Base-by-base conservation (phyloP, 305 asterid species). In the Lippia alba region DNA sequence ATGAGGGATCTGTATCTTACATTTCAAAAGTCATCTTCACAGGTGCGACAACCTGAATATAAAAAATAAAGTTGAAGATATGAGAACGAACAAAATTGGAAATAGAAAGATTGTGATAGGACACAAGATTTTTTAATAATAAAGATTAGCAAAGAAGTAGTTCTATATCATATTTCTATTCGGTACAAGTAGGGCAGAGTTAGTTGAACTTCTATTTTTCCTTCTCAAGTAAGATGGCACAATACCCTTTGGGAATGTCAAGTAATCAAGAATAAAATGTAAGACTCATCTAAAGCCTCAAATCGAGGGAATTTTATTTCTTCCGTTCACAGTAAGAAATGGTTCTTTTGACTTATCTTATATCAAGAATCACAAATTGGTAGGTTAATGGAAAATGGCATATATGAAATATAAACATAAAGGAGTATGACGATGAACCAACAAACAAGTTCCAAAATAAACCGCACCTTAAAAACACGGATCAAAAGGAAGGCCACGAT, bases 1-100 rank as follows among this genome's bases (percentile, higher is more conserved):
- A 63, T 56, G 66, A 63, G 51, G 66, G 63, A 73, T 62, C 61
- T 39, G 48, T 58, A 54, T 70, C 99, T 85, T 85, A 95, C 99
- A 92, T 90, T 83, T 90, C 93, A 86, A 90, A 89, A 51, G 98
- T 95, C 99, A 95, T 95, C 84, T 92, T 87, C 83, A 89, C 98
- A 24, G 98, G 99, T 4, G 95, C 30, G 36, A 95, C 99, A 79
- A 92, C 96, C 99, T 95, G 91, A 81, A 83, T 55, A 67, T 14
- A 71, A 51, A 32, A 69, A 65, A 44, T 20, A 11, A 69, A 56
- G 55, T 55, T 68, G 77, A 58, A 36, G 60, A 67, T 66, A 61
- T 58, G 49, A 51, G 59, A 11, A 24, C 51, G 62, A 63, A 16
- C 40, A 30, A 69, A 69, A 40, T 51, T 30, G 10, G 62, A 65